phyloP scores from a whole-genome alignment of 306 rosid species.

The Canavalia gladiata region DNA sequence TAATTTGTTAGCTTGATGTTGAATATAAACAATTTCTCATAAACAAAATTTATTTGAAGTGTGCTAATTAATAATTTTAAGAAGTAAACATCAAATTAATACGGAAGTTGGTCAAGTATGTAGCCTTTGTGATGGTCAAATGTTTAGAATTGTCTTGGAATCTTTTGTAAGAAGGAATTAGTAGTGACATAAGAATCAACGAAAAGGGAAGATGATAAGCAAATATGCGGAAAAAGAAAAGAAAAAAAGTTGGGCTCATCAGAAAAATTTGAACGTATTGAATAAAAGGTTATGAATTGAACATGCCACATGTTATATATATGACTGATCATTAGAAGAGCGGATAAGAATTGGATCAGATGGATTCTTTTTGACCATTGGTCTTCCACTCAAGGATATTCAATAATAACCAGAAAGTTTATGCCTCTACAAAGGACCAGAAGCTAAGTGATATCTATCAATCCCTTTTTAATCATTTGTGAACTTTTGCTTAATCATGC shows the following conservation, averaged over 20 bases:
- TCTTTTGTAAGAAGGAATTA: constrained; percentile 13
- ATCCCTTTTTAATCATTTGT: constrained; percentile 41
- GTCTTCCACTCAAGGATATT: constrained; percentile 59
- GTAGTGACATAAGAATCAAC: constrained; percentile 41
- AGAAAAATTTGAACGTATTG: constrained; percentile 1
- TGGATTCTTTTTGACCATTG: constrained; percentile 55
- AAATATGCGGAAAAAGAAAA: neutral
- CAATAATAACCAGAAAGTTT: constrained; percentile 45
- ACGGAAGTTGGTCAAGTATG: neutral
- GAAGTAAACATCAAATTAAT: neutral
- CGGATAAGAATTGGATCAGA: constrained; percentile 35
- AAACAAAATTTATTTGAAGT: neutral
- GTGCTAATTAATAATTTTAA: neutral
- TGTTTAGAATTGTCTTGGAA: neutral
- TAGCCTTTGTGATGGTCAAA: neutral
- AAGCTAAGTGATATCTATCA: constrained; percentile 43
- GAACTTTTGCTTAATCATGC: constrained; percentile 51
- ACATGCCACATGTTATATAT: constrained; percentile 32
- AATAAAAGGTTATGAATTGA: constrained; percentile 44
- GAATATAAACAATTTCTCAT: neutral
- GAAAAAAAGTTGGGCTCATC: constrained; percentile 30
- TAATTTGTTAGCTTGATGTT: neutral
- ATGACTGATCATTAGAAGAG: constrained; percentile 19
- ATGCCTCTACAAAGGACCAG: constrained; percentile 48
- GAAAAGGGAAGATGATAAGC: constrained; percentile 42